Conservation (phyloP, 768 basidiomycete genomes). For the Mycena maculata region DNA sequence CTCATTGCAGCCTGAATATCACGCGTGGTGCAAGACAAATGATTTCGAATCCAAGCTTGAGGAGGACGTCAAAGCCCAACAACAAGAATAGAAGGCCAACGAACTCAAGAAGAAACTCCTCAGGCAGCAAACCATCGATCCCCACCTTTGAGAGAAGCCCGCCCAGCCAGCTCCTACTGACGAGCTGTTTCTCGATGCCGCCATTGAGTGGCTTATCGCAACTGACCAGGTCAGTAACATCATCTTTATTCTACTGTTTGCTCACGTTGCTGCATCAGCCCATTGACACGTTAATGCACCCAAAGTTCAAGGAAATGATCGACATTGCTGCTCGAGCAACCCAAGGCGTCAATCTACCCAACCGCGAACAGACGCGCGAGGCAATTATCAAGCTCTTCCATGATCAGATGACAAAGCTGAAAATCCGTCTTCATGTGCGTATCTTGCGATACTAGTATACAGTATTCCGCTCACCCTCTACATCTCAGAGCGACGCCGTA, state of each 20-base stretch:
- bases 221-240: conserved; percentile 47
- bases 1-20: conserved; percentile 11
- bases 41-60: conserved; percentile 23
- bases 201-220: conserved; percentile 48
- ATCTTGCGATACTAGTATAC: conserved; percentile 17
- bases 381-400: conserved; percentile 43
- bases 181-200: conserved; percentile 38
- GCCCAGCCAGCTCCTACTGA: conserved; percentile 19
- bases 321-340: conserved; percentile 47
- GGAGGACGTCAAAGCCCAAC: conserved; percentile 14
- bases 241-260: conserved; percentile 6
- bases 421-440: conserved; percentile 17
- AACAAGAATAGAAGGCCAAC: not conserved
- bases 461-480: not conserved
- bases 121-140: conserved; percentile 13
- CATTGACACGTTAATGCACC: conserved; percentile 44
- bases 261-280: conserved; percentile 31
- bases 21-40: conserved; percentile 7
- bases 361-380: conserved; percentile 33
- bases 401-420: conserved; percentile 17
- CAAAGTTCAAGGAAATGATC: conserved; percentile 47
- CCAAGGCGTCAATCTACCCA: conserved; percentile 44
- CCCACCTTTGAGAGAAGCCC: conserved; percentile 24
- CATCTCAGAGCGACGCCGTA: conserved; percentile 34
- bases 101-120: conserved; percentile 2